A percentile compares a stretch with the other conserved stretches of the same genome.
These are phyloP conservation scores for Talaromyces borbonicus DNA, from an alignment of 495 filamentous ascomycete genomes.

Conservation along the genomic window DNA sequence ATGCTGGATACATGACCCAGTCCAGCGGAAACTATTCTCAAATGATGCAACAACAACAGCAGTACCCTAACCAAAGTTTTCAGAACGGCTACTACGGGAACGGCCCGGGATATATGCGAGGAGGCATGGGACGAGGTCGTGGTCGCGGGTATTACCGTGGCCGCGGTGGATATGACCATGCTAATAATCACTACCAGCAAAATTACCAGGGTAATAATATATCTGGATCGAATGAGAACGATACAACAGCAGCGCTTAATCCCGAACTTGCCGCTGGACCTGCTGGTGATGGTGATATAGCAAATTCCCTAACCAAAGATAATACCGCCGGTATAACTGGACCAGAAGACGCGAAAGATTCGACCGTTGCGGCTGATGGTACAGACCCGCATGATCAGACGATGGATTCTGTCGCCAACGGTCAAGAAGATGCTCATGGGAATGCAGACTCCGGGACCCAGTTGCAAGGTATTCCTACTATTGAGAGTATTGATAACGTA, in stretches of 20 bases:
- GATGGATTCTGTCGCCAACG: slow-evolving; percentile 4
- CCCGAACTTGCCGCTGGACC: slow-evolving; percentile 23
- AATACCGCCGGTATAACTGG: slow-evolving; percentile 5
- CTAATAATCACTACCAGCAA: slow-evolving; percentile 20
- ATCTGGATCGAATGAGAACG: slow-evolving; percentile 10
- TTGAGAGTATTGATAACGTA: slow-evolving; percentile 32
- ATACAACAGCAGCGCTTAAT: slow-evolving; percentile 17
- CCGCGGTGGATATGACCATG: slow-evolving; percentile 39
- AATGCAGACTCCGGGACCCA: slow-evolving; percentile 7
- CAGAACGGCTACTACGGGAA: slow-evolving; percentile 55
- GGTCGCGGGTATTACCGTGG: slow-evolving; percentile 51
- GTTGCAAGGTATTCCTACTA: slow-evolving; percentile 35
- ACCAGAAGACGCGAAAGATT: slow-evolving; percentile 2
- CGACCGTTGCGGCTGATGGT: not conserved
- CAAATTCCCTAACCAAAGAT: slow-evolving; percentile 12
- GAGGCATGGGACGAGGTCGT: slow-evolving; percentile 53
- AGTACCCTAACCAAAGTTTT: slow-evolving; percentile 36
- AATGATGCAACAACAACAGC: too few relatives aligned
- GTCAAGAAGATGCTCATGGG: slow-evolving; percentile 10
- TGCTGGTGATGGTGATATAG: slow-evolving; percentile 15
- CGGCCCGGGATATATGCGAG: slow-evolving; percentile 41
- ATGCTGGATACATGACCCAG: slow-evolving; percentile 56
- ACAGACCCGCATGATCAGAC: slow-evolving; percentile 4
- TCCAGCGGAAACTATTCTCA: slow-evolving; percentile 44
- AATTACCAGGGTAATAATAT: slow-evolving; percentile 17